Evolutionary conservation across 2,329 filamentous ascomycete species (phyloP).

Genomic region (Sporothrix brunneoviolacea): DNA sequence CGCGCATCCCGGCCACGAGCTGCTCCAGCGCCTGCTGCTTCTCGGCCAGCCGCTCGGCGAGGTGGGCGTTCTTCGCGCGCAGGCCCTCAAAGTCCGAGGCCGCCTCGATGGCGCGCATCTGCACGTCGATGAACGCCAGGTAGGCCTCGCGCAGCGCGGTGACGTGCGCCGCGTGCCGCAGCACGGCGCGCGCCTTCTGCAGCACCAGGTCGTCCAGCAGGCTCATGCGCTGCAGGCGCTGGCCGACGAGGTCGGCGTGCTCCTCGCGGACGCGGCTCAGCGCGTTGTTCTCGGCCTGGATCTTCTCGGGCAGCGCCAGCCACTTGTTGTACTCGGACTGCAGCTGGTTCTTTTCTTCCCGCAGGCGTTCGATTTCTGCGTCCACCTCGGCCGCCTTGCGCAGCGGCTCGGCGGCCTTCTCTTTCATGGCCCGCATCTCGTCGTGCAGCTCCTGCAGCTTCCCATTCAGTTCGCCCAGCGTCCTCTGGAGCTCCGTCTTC

Average conservation of each 20-base stretch:
- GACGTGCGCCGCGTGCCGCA: conserved; percentile 53
- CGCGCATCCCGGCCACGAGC: conserved; percentile 33
- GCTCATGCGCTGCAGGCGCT: conserved; percentile 31
- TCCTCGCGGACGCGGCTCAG: conserved; percentile 27
- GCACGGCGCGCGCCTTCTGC: conserved; percentile 46
- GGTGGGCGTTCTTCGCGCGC: conserved; percentile 55
- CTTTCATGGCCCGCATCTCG: conserved; percentile 29
- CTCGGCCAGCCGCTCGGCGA: conserved; percentile 45
- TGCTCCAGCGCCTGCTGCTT: conserved; percentile 35
- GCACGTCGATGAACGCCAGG: conserved; percentile 59
- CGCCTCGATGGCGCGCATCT: conserved; percentile 71
- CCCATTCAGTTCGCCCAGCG: conserved; percentile 36
- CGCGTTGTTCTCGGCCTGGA: conserved; percentile 37
- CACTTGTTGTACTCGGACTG: conserved; percentile 62
- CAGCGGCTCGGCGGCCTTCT: conserved; percentile 31
- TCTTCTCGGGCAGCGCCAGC: conserved; percentile 61
- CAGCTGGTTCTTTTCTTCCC: conserved; percentile 57
- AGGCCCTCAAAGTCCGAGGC: conserved; percentile 69
- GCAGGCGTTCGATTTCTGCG: conserved; percentile 39
- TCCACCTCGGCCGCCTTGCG: conserved; percentile 35
- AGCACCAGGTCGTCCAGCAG: conserved; percentile 47
- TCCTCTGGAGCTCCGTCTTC: conserved; percentile 54
- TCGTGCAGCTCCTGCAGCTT: conserved; percentile 30
- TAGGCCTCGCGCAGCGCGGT: conserved; percentile 55
- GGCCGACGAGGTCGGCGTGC: conserved; percentile 23